These are phyloP conservation scores for Xylaria sp. DNA, from an alignment of 2,329 filamentous ascomycete species.

Conservation along the genomic window DNA sequence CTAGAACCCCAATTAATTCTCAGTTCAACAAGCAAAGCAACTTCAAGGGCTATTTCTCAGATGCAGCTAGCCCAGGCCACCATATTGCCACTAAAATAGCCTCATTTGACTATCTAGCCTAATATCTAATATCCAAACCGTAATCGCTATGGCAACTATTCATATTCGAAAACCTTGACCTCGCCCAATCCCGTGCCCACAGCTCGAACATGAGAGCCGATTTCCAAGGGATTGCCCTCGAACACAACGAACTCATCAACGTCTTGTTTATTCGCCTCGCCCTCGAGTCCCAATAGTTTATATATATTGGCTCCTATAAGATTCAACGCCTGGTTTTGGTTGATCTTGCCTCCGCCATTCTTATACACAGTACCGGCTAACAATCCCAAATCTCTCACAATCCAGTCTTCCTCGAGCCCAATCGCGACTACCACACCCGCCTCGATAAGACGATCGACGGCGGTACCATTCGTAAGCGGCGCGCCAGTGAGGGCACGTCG, in stretches of 20 bases:
- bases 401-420: slow-evolving; percentile 70
- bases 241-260: slow-evolving; percentile 67
- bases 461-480: slow-evolving; percentile 72
- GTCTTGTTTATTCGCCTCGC: slow-evolving; percentile 33
- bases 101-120: neutral
- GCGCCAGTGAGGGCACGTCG: slow-evolving; percentile 70
- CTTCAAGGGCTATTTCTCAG: neutral
- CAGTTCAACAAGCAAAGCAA: neutral
- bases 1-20: neutral
- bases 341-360: slow-evolving; percentile 66
- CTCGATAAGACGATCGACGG: slow-evolving; percentile 64
- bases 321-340: slow-evolving; percentile 64
- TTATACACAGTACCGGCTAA: slow-evolving; percentile 67
- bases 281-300: slow-evolving; percentile 62
- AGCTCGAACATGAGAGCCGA: slow-evolving; percentile 65
- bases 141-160: neutral
- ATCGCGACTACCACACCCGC: slow-evolving; percentile 69
- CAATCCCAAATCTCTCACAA: slow-evolving; percentile 67
- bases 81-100: neutral
- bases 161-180: slow-evolving; percentile 51
- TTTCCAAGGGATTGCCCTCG: slow-evolving; percentile 70
- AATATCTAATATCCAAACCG: neutral
- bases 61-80: neutral
- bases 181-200: slow-evolving; percentile 57
- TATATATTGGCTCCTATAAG: slow-evolving; percentile 68